Base-by-base conservation (phyloP, 768 basidiomycete genomes). In the Termitomyces sp. region DNA sequence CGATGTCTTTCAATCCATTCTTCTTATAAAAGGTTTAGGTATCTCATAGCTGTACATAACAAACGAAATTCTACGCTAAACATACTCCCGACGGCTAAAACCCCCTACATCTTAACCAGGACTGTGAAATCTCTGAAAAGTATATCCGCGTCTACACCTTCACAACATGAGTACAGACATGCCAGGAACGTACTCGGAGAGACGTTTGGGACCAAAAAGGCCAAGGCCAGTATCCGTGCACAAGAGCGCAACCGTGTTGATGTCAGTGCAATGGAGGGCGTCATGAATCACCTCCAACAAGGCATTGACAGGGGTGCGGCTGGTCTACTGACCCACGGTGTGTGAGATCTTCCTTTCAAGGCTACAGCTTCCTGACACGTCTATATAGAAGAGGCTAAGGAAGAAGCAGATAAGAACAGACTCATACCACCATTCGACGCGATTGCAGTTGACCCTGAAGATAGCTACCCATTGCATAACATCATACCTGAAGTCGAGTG, bases 201-300 rank as follows among this genome's bases (percentile, higher is more conserved):
- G 69, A 84, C 90, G 1, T 99, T 99, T 62, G 96, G 96, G 22
- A 96, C 94, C 26, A 92, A 94, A 74, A 98, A 97, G 69, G 92
- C 94, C 46, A 89, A 92, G 70, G 83, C 84, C 10, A 86, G 84
- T 29, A 94, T 98, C 66, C 83, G 83, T 53, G 89, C 93, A 4
- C 82, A 81, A 54, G 94, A 95, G 72, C 82, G 96, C 62, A 96
- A 95, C 73, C 86, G 86, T 69, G 86, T 99, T 37, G 94, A 97
- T 73, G 84, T 90, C 20, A 76, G 79, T 57, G 92, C 93, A 2
- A 95, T 97, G 90, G 82, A 90, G 69, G 83, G 84, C 9, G 92
- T 92, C 36, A 86, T 86, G 63, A 82, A 81, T 56, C 86, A 90
- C 71, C 75, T 99, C 60, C 90, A 92, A 79, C 84, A 88, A 33